Evolutionary conservation across 2,329 filamentous ascomycete species (phyloP).

Genomic region (Penicillium fuscoglaucum): DNA sequence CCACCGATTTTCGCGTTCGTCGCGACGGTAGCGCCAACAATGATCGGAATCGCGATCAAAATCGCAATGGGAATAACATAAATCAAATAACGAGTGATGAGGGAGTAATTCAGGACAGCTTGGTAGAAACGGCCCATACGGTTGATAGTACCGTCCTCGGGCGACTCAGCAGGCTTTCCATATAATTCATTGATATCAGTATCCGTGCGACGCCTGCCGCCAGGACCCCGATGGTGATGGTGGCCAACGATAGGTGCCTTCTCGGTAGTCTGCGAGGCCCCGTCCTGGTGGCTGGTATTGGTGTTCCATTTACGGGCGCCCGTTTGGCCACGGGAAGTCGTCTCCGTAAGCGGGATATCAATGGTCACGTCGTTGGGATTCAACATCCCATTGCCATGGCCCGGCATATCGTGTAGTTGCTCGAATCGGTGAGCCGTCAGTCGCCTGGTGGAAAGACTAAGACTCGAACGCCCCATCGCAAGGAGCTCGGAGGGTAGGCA

Average conservation of each 20-base stretch:
- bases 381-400: constrained; percentile 40
- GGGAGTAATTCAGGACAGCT: constrained; percentile 62
- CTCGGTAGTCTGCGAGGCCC: constrained; percentile 19
- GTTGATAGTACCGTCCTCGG: constrained; percentile 58
- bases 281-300: constrained; percentile 31
- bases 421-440: constrained; percentile 50
- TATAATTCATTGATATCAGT: constrained; percentile 27
- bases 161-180: constrained; percentile 39
- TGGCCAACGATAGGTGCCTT: constrained; percentile 33
- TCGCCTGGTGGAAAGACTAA: constrained; percentile 42
- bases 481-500: constrained; percentile 1
- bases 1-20: constrained; percentile 53
- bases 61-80: constrained; percentile 61
- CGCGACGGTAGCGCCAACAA: constrained; percentile 58
- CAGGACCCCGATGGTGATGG: constrained; percentile 25
- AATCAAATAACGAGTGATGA: constrained; percentile 63
- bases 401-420: constrained; percentile 38
- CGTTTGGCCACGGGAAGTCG: constrained; percentile 51
- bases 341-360: constrained; percentile 62
- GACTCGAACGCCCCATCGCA: constrained; percentile 39
- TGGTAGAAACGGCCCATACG: constrained; percentile 61
- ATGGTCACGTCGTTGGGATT: constrained; percentile 57
- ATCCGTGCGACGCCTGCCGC: constrained; percentile 35
- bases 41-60: constrained; percentile 63
- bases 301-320: constrained; percentile 44